Evolutionary conservation across 2,329 filamentous ascomycete genomes (phyloP).

Genomic region (Pyrenochaeta sp.): DNA sequence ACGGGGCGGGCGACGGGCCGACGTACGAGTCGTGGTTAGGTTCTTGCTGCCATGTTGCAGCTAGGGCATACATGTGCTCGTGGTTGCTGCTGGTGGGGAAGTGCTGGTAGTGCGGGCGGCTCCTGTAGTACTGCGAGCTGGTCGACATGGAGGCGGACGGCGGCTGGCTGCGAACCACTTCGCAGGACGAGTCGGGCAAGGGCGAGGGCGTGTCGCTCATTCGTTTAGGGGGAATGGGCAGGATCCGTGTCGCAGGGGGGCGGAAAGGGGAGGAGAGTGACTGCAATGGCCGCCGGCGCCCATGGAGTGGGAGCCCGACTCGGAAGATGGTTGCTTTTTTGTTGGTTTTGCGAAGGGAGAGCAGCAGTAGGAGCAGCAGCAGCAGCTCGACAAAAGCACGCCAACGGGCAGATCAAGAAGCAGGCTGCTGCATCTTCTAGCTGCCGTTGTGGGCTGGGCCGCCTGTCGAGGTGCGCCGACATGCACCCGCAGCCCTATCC

Average conservation of each 20-base stretch:
- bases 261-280: no score
- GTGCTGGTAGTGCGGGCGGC: conserved; percentile 39
- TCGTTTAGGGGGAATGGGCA: conserved; percentile 23
- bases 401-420: conserved; percentile 32
- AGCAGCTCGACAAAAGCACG: conserved; percentile 25
- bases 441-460: conserved; percentile 28
- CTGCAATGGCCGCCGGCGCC: conserved; percentile 28
- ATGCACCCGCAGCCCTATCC: conserved; percentile 1
- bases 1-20: conserved; percentile 32
- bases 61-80: conserved; percentile 36
- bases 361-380: no score
- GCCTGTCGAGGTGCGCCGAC: conserved; percentile 1
- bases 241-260: conserved; percentile 25
- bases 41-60: conserved; percentile 34
- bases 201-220: conserved; percentile 27
- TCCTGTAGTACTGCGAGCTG: conserved; percentile 42
- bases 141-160: conserved; percentile 37
- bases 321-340: conserved; percentile 27
- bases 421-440: conserved; percentile 28
- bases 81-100: conserved; percentile 25
- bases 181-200: conserved; percentile 20
- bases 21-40: conserved; percentile 30
- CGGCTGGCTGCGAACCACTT: conserved; percentile 36
- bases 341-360: conserved; percentile 23
- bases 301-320: conserved; percentile 24